Conservation (phyloP, 2,329 filamentous ascomycete genomes). For the Verticillium tricorpus region DNA sequence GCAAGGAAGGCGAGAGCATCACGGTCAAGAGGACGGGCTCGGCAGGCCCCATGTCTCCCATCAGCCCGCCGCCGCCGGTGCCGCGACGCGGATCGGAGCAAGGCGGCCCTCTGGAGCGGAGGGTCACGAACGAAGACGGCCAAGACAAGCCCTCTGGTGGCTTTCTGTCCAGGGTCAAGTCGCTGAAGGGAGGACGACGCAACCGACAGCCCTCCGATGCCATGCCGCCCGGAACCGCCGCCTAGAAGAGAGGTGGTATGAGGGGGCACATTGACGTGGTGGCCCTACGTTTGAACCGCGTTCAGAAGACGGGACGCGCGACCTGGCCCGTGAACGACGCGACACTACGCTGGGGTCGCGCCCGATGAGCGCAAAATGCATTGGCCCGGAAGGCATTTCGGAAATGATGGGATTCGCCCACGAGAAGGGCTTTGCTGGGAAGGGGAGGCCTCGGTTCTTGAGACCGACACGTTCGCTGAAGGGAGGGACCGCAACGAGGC, state of each 20-base stretch:
- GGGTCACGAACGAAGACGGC: constrained; percentile 48
- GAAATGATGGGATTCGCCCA: background rate
- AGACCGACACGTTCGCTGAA: background rate
- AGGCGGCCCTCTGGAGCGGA: constrained; percentile 53
- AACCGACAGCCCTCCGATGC: constrained; percentile 17
- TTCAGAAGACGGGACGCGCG: too few relatives aligned
- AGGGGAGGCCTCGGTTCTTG: background rate
- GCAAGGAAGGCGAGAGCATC: constrained; percentile 48
- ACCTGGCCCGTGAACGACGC: too few relatives aligned
- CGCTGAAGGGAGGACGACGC: constrained; percentile 65
- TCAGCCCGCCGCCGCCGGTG: constrained; percentile 50
- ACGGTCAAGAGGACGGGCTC: constrained; percentile 35
- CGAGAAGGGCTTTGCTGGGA: background rate
- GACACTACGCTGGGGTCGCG: too few relatives aligned
- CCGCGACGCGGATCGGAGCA: constrained; percentile 27
- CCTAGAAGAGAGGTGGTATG: constrained; percentile 23
- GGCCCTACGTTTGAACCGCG: background rate
- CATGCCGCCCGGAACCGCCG: constrained; percentile 30
- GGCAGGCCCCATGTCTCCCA: constrained; percentile 37
- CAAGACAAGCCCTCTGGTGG: constrained; percentile 47
- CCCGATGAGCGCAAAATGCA: too few relatives aligned
- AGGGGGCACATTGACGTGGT: background rate
- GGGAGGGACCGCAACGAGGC: background rate
- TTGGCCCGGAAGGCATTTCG: too few relatives aligned
- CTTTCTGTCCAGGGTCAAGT: constrained; percentile 76